Evolutionary conservation across 2,329 filamentous ascomycete species (phyloP), one percentile per base, ranked within the genome.

Genomic region (Trichophaea hybrida): DNA sequence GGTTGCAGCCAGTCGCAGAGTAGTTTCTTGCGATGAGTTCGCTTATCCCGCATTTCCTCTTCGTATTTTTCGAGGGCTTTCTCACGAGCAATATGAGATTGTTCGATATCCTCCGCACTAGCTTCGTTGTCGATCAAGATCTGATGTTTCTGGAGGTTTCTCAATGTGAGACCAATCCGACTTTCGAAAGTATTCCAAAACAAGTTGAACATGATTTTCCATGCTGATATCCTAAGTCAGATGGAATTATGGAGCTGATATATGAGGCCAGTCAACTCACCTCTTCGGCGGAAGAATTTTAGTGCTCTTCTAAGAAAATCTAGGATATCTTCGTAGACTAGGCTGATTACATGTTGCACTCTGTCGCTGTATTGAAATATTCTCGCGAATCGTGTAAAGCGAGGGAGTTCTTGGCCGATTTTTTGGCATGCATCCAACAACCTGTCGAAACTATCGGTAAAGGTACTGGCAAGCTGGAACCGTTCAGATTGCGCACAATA

Each of bases 381-480:
- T 4, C 10, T 17, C 2, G 13, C 32, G 56, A 59, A 64, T 10
- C 57, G 51, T 48, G 17, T 31, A n/a, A 65, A 55, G 12, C 59
- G 46, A 17, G 64, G 64, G 32, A 66, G 52, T 38, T 52, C 57
- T 49, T 65, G 58, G 5, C 64, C 62, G 33, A 66, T 61, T 52
- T 59, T 38, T 7, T 59, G 35, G 24, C 61, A 58, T 3, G 57
- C 53, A 48, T 63, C 58, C n/a, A 65, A 24, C 12, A 66, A 2
- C 31, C 35, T 46, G n/a, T 65, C 61, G 44, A 66, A 61, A 17
- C 48, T 55, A 4, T 64, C 61, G 1, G 34, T 33, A 24, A 24
- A 24, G 24, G 24, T 24, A 3, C 24, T 24, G 24, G 24, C 24
- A 24, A 24, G 24, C 24, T 24, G 24, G 24, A 24, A 24, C 24